Percentiles rank a stretch among this genome's conserved stretches.
phyloP scores from a whole-genome alignment of 2,329 filamentous ascomycete genomes.

The Hawksworthiomyces lignivorus region DNA sequence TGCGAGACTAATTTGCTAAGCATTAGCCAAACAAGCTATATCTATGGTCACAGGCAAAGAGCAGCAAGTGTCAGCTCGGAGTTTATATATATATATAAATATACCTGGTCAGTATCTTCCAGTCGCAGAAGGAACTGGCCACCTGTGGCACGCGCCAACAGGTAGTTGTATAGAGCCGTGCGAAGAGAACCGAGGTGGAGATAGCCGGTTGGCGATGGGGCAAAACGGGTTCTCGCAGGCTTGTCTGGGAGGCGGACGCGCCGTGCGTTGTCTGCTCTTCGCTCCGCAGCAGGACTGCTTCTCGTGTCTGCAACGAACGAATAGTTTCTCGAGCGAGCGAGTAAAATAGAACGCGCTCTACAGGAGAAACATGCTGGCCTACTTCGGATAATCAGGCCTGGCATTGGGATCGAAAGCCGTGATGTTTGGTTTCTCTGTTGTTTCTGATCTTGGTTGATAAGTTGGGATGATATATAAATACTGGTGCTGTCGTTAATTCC shows the following conservation, averaged over 20 bases:
- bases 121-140: slow-evolving; percentile 87
- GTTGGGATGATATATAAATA: too few species aligned
- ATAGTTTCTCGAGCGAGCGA: background rate
- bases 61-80: too few species aligned
- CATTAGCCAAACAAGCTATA: too few species aligned
- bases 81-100: too few species aligned
- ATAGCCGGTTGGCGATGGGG: slow-evolving; percentile 90
- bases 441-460: too few species aligned
- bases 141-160: slow-evolving; percentile 78
- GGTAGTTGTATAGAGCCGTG: slow-evolving; percentile 91
- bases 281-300: too few species aligned
- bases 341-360: background rate
- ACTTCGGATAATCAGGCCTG: background rate
- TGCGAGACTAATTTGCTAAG: slow-evolving; percentile 54
- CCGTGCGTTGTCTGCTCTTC: background rate
- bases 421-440: too few species aligned
- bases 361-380: slow-evolving; percentile 5
- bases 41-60: too few species aligned
- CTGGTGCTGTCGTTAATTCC: too few species aligned
- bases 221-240: slow-evolving; percentile 77
- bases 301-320: too few species aligned
- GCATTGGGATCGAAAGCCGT: too few species aligned
- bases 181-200: slow-evolving; percentile 85
- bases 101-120: slow-evolving; percentile 92
- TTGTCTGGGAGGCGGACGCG: slow-evolving; percentile 29